Evolutionary conservation across 192 early-diverging fungal species (phyloP), one percentile per base, ranked within the genome.

Genomic region (Mortierella antarctica): DNA sequence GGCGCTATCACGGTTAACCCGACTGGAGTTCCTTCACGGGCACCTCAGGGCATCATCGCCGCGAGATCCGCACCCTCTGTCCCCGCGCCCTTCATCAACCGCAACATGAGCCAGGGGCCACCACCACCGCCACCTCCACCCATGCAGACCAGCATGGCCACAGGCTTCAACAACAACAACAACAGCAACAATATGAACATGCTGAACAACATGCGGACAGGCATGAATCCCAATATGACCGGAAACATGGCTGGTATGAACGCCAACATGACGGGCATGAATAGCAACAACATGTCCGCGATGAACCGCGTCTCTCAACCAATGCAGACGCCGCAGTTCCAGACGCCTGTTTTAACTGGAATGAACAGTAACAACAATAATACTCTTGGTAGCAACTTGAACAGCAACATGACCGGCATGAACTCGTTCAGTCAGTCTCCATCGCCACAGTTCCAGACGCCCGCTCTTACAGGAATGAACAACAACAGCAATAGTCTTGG

Each of bases 1-100:
- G 77, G 77, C 45, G 77, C 77, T 31, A 80, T 80, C 51, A 49
- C 70, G 57, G 65, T 80, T 64, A 80, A 80, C 42, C 77, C 77
- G 42, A 80, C 77, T 49, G 77, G 77, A 50, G 49, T 57, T 2
- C 67, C 74, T n/a, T 40, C 58, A n/a, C 45, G 70, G 17, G 23
- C 77, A 12, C 64, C 65, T 14, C 70, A 69, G 17, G 52, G 57
- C 7, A 80, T 80, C 7, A 57, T 80, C 42, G 59, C 70, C n/a
- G 65, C 77, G 45, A 53, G 77, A 46, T 71, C 70, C 18, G 77
- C 77, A 50, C 77, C 77, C 47, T 60, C 77, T 8, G 77, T 80
- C 20, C 77, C 77, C 47, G 58, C 77, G 8, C 77, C 77, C 0
- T 80, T 80, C n/a, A 64, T 80, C 44, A 79, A 79, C 65, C 76